These are phyloP conservation scores for Trichoderma harzianum DNA, from an alignment of 2,329 filamentous ascomycete species.

Conservation along the genomic window DNA sequence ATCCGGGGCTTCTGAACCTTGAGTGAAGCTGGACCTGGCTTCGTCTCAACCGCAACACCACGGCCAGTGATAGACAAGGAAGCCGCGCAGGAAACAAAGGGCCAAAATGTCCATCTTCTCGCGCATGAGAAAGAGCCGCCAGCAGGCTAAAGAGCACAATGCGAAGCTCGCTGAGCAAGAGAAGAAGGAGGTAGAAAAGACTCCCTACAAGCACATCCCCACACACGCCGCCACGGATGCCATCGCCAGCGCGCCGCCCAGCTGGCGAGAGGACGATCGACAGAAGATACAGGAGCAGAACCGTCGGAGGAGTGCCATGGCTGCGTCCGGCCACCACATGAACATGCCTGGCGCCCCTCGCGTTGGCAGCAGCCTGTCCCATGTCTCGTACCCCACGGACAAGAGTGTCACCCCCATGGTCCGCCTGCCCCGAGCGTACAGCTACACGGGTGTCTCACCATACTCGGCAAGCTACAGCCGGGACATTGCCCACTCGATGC, in stretches of 20 bases:
- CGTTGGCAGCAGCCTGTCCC: conserved; percentile 46
- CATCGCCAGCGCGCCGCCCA: conserved; percentile 50
- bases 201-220: conserved; percentile 59
- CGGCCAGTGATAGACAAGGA: not conserved
- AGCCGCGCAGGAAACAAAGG: not conserved
- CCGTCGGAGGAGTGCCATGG: conserved; percentile 47
- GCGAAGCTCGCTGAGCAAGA: conserved; percentile 47
- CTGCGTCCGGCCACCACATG: conserved; percentile 37
- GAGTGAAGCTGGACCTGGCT: not conserved
- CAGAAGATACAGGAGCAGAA: conserved; percentile 49
- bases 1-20: not conserved
- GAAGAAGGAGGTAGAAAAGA: conserved; percentile 37
- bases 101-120: conserved; percentile 55
- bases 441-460: conserved; percentile 39
- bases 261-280: conserved; percentile 47
- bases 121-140: conserved; percentile 49
- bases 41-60: not conserved
- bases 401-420: conserved; percentile 39
- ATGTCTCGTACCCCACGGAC: conserved; percentile 45
- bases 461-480: conserved; percentile 28
- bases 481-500: conserved; percentile 32
- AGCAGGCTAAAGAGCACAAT: conserved; percentile 54
- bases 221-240: conserved; percentile 60
- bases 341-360: conserved; percentile 42
- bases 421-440: conserved; percentile 42